phyloP scores from a whole-genome alignment of 2,329 filamentous ascomycete genomes.

The Aureobasidium sp. region DNA sequence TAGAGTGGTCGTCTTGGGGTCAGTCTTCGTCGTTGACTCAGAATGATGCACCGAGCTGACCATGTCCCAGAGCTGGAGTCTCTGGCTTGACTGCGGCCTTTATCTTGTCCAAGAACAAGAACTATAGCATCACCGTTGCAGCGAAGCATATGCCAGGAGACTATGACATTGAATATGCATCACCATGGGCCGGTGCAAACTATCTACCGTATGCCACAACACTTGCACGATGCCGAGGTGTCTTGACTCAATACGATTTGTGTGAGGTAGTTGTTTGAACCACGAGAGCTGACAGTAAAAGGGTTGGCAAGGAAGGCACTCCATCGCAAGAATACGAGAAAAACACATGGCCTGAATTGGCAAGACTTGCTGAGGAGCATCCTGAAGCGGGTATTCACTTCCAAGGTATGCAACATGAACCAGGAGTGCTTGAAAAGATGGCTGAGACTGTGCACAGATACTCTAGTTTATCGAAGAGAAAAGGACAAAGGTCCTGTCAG shows the following conservation, averaged over 20 bases:
- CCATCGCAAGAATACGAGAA: constrained; percentile 35
- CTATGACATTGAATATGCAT: constrained; percentile 84
- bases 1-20: constrained; percentile 45
- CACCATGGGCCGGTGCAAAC: constrained; percentile 83
- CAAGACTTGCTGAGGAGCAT: constrained; percentile 46
- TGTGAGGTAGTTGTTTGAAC: neutral
- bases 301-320: constrained; percentile 35
- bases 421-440: neutral
- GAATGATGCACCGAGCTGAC: constrained; percentile 30
- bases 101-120: constrained; percentile 49
- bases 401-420: constrained; percentile 37
- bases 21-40: constrained; percentile 20
- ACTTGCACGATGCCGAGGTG: neutral
- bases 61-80: constrained; percentile 46
- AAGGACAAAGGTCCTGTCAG: constrained; percentile 54
- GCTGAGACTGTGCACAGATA: constrained; percentile 31
- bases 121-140: constrained; percentile 59
- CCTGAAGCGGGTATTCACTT: constrained; percentile 78
- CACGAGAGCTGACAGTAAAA: constrained; percentile 17
- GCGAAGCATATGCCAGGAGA: constrained; percentile 92
- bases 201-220: constrained; percentile 47
- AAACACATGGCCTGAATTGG: constrained; percentile 39
- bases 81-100: constrained; percentile 59
- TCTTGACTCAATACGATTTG: neutral
- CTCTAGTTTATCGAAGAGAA: constrained; percentile 49